phyloP scores from a whole-genome alignment of 331 rosid species.

The Arachis monticola region DNA sequence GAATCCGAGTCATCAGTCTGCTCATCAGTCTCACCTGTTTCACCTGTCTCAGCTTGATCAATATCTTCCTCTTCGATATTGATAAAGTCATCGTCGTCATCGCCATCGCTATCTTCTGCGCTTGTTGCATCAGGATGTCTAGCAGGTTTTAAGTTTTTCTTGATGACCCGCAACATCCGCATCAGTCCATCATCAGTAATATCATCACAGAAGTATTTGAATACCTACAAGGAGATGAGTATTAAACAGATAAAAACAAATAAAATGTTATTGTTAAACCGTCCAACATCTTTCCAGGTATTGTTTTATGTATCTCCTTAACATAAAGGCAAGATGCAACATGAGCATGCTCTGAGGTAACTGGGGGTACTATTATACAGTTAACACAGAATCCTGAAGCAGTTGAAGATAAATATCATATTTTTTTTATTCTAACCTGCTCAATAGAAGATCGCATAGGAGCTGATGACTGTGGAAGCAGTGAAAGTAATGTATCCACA shows the following conservation, averaged over 20 bases:
- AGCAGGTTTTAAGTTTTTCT: conserved; percentile 76
- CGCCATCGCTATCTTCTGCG: conserved; percentile 54
- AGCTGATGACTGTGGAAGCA: conserved; percentile 90
- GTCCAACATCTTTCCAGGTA: background rate
- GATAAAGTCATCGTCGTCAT: conserved; percentile 74
- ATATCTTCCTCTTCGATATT: conserved; percentile 83
- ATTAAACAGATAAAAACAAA: conserved; percentile 29
- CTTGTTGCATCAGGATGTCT: conserved; percentile 71
- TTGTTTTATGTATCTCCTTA: conserved; percentile 1
- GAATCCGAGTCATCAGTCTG: conserved; percentile 91
- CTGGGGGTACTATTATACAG: background rate
- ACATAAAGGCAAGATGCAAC: conserved; percentile 7
- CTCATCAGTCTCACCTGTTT: conserved; percentile 83
- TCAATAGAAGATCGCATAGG: conserved; percentile 90
- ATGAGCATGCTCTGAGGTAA: background rate
- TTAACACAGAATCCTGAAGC: conserved; percentile 10
- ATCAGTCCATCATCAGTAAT: conserved; percentile 77
- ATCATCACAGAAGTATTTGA: conserved; percentile 72
- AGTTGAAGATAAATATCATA: conserved; percentile 19
- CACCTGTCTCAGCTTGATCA: conserved; percentile 74
- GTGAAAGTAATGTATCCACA: conserved; percentile 87
- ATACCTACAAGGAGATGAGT: conserved; percentile 62
- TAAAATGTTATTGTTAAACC: background rate
- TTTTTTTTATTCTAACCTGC: conserved; percentile 63
- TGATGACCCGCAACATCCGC: conserved; percentile 84